Conservation (phyloP, 164 flowering plant genomes). For the Liquidambar formosana region DNA sequence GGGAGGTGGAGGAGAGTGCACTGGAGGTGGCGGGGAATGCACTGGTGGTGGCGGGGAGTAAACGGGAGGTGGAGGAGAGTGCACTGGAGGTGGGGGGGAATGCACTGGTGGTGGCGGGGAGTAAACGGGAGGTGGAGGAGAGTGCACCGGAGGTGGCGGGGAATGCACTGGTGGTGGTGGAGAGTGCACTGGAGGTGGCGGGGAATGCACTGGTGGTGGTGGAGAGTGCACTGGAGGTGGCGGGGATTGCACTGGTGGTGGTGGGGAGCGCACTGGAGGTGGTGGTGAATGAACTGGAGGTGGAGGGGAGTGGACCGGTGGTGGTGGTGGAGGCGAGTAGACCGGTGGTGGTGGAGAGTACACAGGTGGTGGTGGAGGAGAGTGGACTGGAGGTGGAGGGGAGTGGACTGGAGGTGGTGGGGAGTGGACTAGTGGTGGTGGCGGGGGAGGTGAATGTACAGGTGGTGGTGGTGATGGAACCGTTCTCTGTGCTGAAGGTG, state of each 20-base stretch:
- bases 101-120: slow-evolving; percentile 16
- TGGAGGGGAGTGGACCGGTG: slow-evolving; percentile 9
- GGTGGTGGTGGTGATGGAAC: slow-evolving; percentile 9
- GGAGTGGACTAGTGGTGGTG: slow-evolving; percentile 13
- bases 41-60: no score
- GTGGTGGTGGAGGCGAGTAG: slow-evolving; percentile 20
- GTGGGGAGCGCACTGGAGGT: slow-evolving; percentile 4
- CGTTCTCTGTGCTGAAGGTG: slow-evolving; percentile 4
- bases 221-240: slow-evolving; percentile 14
- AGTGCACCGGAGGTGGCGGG: slow-evolving; percentile 12
- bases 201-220: slow-evolving; percentile 21
- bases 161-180: slow-evolving; percentile 13
- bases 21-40: slow-evolving; percentile 9
- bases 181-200: slow-evolving; percentile 14
- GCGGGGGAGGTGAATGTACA: not conserved
- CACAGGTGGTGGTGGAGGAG: slow-evolving; percentile 21
- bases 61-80: slow-evolving; percentile 17
- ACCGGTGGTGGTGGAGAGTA: slow-evolving; percentile 22
- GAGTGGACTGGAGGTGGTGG: slow-evolving; percentile 9
- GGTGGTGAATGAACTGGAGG: slow-evolving; percentile 1
- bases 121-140: slow-evolving; percentile 8
- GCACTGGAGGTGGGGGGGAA: slow-evolving; percentile 13
- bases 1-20: slow-evolving; percentile 11
- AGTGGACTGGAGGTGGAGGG: slow-evolving; percentile 7
- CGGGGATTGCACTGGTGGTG: slow-evolving; percentile 14